Conservation (phyloP, 345 rosid genomes). For the Combretum micranthum region DNA sequence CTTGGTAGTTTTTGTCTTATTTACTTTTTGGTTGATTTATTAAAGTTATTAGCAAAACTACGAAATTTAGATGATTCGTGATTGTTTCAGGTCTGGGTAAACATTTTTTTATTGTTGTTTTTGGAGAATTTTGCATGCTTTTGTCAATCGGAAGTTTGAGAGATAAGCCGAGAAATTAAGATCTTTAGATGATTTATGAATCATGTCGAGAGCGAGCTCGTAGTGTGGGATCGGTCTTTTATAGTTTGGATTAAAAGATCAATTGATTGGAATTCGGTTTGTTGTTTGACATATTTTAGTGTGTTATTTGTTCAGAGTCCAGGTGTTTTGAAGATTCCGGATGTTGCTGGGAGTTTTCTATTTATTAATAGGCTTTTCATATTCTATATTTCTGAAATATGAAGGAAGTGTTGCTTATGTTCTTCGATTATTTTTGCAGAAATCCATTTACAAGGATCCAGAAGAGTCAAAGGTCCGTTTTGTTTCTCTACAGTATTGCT, state of each 20-base stretch:
- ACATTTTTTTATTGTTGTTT: no score
- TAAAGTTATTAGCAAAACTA: not conserved
- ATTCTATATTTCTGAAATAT: not conserved
- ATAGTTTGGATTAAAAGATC: no score
- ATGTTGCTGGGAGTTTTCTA: not conserved
- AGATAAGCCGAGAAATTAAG: not conserved
- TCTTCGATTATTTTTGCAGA: conserved; percentile 41
- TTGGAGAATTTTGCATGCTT: no score
- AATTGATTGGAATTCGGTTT: no score
- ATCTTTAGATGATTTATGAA: not conserved
- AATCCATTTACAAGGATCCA: conserved; percentile 74
- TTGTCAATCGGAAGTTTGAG: no score
- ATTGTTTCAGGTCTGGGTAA: no score
- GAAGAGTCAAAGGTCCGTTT: conserved; percentile 68
- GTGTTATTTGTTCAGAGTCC: no score
- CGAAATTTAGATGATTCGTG: not conserved
- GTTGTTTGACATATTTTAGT: no score
- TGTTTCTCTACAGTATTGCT: conserved; percentile 1
- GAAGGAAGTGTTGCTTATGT: not conserved
- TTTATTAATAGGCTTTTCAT: not conserved
- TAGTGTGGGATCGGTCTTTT: no score
- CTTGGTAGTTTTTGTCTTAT: conserved; percentile 38
- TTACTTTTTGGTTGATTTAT: not conserved
- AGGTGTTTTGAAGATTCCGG: no score
- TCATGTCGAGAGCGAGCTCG: not conserved